Evolutionary conservation across 2,329 filamentous ascomycete species (phyloP).

Genomic region (Alternaria sp.): DNA sequence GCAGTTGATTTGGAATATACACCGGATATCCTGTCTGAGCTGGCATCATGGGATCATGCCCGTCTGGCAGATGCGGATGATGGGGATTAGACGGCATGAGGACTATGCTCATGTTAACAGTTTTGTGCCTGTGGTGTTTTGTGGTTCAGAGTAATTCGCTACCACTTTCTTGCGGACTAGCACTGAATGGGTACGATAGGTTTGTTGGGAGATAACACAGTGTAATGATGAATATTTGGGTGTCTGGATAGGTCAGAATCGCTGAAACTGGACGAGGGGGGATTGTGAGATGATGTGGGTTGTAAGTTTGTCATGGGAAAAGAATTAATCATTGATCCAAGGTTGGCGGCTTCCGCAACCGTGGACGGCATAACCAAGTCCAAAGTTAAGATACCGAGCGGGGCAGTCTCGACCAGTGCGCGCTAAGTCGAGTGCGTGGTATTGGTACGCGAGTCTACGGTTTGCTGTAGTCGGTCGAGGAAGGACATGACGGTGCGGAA

Average conservation of each 20-base stretch:
- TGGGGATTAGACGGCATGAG: conserved; percentile 2
- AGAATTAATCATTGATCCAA: not conserved
- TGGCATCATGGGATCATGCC: not conserved
- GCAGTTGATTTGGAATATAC: not conserved
- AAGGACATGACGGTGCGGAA: conserved; percentile 9
- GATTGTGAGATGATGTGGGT: not conserved
- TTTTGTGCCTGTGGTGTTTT: not conserved
- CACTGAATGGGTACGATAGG: not conserved
- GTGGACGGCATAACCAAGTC: conserved; percentile 2
- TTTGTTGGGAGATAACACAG: not conserved
- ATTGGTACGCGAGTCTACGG: conserved; percentile 8
- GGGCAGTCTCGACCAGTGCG: not conserved
- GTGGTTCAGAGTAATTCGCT: not conserved
- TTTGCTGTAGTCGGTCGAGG: conserved; percentile 1
- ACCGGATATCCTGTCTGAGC: not conserved
- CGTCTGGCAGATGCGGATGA: not conserved
- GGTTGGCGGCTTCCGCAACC: conserved; percentile 9
- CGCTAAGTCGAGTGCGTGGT: conserved; percentile 1
- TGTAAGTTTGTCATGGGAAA: not conserved
- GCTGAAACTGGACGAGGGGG: not conserved
- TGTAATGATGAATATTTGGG: not conserved
- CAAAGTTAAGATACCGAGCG: conserved; percentile 1
- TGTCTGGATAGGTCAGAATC: not conserved
- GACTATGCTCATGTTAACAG: conserved; percentile 6
- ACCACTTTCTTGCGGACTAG: not conserved